Base-by-base conservation (phyloP, 192 early-diverging fungal species). In the Coemansia sp. region DNA sequence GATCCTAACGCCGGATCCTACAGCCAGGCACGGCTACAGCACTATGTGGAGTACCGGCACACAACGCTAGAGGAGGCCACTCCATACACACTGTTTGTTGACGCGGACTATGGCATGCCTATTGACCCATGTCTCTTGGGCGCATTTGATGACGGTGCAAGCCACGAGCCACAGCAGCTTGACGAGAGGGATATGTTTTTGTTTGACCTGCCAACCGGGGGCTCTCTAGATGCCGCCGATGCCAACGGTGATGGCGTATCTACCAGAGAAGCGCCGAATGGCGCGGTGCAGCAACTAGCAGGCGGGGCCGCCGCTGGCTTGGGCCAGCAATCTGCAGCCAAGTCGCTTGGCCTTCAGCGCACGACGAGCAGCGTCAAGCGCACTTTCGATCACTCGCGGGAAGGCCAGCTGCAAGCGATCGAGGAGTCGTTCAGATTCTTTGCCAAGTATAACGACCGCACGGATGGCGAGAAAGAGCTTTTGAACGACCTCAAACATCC, bases 101-200 rank as follows among this genome's bases (percentile, higher is more conserved):
- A 80, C 30, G 64, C 68, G 1, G 78, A 80, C 65, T 68, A 68
- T 31, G 78, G 78, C 22, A 77, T 80, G 71, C 72, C 78, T 0
- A 67, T 80, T 11, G 78, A 80, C 40, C 68, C 64, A 6, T 70
- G 72, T 21, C 55, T 80, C 8, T 37, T 80, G 14, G 73, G 73
- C 21, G 51, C 58, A 13, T 80, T 80, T 53, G 78, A 80, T 43
- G 66, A 75, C 5, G 35, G 26, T 14, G 35, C 32, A 8, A 42
- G 33, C 8, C 37, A 38, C 8, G 34, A 19, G 19, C 50, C 36
- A 17, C 53, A 75, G 26, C 36, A 60, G 61, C 48, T 80, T 40
- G 72, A 76, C 51, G 56, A 65, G 18, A 60, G 56, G 23, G 78
- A 80, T 53, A 49, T 54, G 35, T 68, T 76, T 17, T 50, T 80